Evolutionary conservation across 257 asterid species (phyloP), one percentile per base, ranked within the genome.

Genomic region (Craterostigma plantagineum): DNA sequence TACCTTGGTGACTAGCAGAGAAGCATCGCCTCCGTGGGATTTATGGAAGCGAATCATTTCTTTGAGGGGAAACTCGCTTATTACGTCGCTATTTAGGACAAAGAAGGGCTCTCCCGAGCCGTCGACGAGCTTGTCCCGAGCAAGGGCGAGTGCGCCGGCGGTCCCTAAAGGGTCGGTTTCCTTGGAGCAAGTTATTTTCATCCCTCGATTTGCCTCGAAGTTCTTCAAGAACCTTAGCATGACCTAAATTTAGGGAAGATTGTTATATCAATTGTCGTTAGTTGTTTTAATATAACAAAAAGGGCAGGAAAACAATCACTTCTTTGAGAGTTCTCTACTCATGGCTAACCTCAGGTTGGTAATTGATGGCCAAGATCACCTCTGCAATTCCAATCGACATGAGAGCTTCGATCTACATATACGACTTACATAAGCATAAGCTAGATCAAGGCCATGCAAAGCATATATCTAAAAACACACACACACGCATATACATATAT

Each of bases 151-250:
- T 49, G 97, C 94, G 37, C 97, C 95, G 13, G 97, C 97, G 38
- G 97, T 87, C 49, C 97, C 95, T 36, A 87, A 92, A 11, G 97
- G 97, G 61, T 87, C 97, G 23, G 92, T 87, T 73, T 87, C 97
- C 61, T 76, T 91, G 3, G 97, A 87, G 68, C 97, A 87, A 11
- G 84, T 71, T 46, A 87, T 87, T 72, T 76, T 81, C 51, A 87
- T 81, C 63, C 69, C 97, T 44, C 78, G 90, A 68, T 79, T 87
- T 11, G 75, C 47, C 72, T 81, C 95, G 45, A 81, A 86, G 13
- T 81, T 94, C 70, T 81, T 81, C 65, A 81, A 63, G 73, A 86
- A 86, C 69, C 78, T 78, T 63, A 86, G 75, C 97, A 86, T 86
- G 48, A 76, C 84, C 97, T 86, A 47, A 23, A n/a, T n/a, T n/a